phyloP scores from a whole-genome alignment of 306 rosid species.

The Cicer pinnatifidum region DNA sequence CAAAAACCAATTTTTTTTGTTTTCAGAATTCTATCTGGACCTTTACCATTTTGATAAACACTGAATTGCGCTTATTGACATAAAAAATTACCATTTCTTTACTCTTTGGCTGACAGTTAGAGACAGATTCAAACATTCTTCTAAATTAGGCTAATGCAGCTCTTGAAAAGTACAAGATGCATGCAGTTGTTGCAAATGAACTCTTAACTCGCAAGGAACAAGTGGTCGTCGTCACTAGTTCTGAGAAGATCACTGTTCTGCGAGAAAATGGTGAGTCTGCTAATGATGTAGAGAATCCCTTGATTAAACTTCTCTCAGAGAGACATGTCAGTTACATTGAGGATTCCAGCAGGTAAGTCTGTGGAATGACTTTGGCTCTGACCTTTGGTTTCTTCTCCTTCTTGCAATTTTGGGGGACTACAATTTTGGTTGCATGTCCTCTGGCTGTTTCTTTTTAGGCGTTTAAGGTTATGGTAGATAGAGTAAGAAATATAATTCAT shows the following conservation, averaged over 20 bases:
- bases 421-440: not conserved
- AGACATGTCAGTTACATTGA: slow-evolving; percentile 61
- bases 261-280: slow-evolving; percentile 54
- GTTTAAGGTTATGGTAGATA: not conserved
- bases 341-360: slow-evolving; percentile 44
- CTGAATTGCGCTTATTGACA: not conserved
- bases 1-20: not conserved
- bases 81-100: not conserved
- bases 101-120: slow-evolving; percentile 62
- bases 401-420: slow-evolving; percentile 13
- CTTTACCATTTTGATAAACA: slow-evolving; percentile 25
- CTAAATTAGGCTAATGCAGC: slow-evolving; percentile 71
- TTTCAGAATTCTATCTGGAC: slow-evolving; percentile 3
- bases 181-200: slow-evolving; percentile 91
- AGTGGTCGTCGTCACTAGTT: slow-evolving; percentile 69
- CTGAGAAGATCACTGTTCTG: slow-evolving; percentile 59
- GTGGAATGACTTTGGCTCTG: slow-evolving; percentile 19
- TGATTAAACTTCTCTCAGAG: slow-evolving; percentile 66
- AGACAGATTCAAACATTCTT: slow-evolving; percentile 89
- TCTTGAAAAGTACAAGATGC: slow-evolving; percentile 84
- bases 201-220: slow-evolving; percentile 82
- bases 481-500: too few species aligned
- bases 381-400: slow-evolving; percentile 7
- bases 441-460: not conserved
- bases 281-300: slow-evolving; percentile 73